Evolutionary conservation across 1,139 yeast species (phyloP).

Genomic region (Kodamaea sp.): DNA sequence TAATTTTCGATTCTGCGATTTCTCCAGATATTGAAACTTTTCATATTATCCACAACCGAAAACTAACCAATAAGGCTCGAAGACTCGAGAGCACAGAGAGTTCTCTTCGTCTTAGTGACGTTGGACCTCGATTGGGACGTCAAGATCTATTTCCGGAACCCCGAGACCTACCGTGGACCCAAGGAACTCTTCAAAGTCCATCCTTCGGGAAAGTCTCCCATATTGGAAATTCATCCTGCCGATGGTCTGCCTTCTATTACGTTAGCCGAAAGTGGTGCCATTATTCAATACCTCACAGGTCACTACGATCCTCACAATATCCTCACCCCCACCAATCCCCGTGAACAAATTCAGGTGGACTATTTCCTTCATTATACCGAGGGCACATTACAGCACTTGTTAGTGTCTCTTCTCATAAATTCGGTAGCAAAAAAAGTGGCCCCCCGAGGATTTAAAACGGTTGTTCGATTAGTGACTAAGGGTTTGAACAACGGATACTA

Average conservation of each 20-base stretch:
- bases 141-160: conserved; percentile 49
- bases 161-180: conserved; percentile 45
- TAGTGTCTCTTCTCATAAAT: conserved; percentile 44
- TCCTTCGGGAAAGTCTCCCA: conserved; percentile 59
- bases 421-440: conserved; percentile 38
- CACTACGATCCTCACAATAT: conserved; percentile 40
- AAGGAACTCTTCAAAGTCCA: conserved; percentile 51
- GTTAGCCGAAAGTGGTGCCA: conserved; percentile 51
- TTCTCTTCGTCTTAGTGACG: conserved; percentile 57
- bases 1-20: not conserved
- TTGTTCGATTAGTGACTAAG: conserved; percentile 42
- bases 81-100: conserved; percentile 54
- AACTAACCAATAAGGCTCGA: conserved; percentile 37
- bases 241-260: conserved; percentile 40
- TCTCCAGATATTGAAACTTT: too few relatives aligned
- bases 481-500: conserved; percentile 47
- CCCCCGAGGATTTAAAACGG: conserved; percentile 48
- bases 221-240: conserved; percentile 46
- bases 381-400: conserved; percentile 53
- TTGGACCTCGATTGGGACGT: conserved; percentile 53
- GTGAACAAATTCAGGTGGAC: conserved; percentile 43
- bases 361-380: conserved; percentile 58
- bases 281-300: conserved; percentile 43
- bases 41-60: not conserved
- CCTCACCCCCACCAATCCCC: conserved; percentile 32